Conservation (phyloP, 2,329 filamentous ascomycete species). For the Mycosphaerella sp. region DNA sequence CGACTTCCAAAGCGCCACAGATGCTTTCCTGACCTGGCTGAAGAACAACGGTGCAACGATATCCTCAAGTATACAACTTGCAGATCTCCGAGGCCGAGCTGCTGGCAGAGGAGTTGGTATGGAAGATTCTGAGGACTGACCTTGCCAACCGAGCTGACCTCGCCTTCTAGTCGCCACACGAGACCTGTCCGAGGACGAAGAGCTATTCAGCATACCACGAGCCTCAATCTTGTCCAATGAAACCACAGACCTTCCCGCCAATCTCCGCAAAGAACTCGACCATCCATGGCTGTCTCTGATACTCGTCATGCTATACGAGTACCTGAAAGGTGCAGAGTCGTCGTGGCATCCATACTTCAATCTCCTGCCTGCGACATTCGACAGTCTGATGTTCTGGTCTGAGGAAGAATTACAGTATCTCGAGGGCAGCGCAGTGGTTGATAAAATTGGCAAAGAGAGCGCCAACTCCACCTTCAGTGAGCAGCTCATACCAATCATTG, state of each 20-base stretch:
- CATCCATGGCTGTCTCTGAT: conserved; percentile 57
- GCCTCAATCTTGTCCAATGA: conserved; percentile 62
- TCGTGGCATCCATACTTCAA: conserved; percentile 73
- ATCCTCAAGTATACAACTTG: conserved; percentile 53
- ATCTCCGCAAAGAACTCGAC: conserved; percentile 28
- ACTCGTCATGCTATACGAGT: conserved; percentile 74
- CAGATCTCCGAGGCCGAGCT: conserved; percentile 51
- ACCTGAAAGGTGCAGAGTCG: conserved; percentile 53
- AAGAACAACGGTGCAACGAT: conserved; percentile 48
- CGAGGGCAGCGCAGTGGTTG: conserved; percentile 67
- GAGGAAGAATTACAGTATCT: conserved; percentile 63
- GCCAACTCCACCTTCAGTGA: conserved; percentile 65
- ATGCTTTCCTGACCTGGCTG: conserved; percentile 55
- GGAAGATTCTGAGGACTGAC: conserved; percentile 24
- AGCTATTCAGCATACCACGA: conserved; percentile 74
- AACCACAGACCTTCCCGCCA: conserved; percentile 59
- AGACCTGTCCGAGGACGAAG: conserved; percentile 67
- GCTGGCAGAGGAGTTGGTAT: conserved; percentile 60
- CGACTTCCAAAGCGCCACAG: conserved; percentile 38
- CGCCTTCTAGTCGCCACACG: conserved; percentile 56
- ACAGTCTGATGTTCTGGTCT: conserved; percentile 89
- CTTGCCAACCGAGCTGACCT: conserved; percentile 5
- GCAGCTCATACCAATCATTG: conserved; percentile 50
- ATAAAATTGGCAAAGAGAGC: conserved; percentile 67
- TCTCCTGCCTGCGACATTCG: conserved; percentile 64